Evolutionary conservation across 768 basidiomycete genomes (phyloP).

Genomic region (Serendipita sp.): DNA sequence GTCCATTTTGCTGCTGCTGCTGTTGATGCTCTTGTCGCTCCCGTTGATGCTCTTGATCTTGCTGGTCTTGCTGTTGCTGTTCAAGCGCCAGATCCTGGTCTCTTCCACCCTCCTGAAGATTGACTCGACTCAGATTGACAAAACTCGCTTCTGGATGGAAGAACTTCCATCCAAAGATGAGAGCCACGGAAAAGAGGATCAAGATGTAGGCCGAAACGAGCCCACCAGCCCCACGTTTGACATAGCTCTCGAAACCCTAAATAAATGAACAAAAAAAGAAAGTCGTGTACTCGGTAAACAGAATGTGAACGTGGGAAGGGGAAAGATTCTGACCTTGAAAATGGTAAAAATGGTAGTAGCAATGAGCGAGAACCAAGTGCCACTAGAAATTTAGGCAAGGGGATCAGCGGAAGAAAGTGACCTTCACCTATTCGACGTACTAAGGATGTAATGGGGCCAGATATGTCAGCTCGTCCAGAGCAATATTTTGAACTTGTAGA

Average conservation of each 20-base stretch:
- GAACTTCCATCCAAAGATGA: neutral
- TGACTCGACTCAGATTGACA: neutral
- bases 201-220: neutral
- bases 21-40: too few species aligned
- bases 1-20: too few species aligned
- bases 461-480: neutral
- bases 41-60: too few species aligned
- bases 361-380: neutral
- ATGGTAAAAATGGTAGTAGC: neutral
- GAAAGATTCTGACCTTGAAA: constrained; percentile 4
- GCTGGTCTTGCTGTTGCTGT: too few species aligned
- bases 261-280: too few species aligned
- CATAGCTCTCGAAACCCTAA: constrained; percentile 1
- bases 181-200: neutral
- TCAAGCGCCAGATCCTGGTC: neutral
- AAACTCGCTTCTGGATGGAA: neutral
- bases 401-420: neutral
- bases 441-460: neutral
- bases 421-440: neutral
- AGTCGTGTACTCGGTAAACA: neutral
- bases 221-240: neutral
- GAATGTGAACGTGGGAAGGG: too few species aligned
- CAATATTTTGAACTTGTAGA: neutral
- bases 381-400: neutral
- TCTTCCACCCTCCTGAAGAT: neutral